Evolutionary conservation across 495 filamentous ascomycete species (phyloP).

Genomic region (Collariella sp.): DNA sequence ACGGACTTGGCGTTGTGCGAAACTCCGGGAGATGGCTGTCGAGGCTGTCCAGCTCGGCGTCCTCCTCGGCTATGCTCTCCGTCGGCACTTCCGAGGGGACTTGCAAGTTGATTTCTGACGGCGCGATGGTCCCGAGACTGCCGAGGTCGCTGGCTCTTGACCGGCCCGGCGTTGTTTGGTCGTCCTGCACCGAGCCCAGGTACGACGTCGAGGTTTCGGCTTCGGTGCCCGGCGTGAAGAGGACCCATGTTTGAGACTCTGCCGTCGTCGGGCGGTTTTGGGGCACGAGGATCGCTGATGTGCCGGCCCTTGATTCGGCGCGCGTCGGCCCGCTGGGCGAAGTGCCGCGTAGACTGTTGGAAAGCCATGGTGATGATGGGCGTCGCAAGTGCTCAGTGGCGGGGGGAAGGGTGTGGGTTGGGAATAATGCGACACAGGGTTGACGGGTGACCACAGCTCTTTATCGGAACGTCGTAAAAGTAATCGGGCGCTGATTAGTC

Average conservation of each 20-base stretch:
- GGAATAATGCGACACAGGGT: background rate
- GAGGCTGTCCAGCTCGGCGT: conserved; percentile 79
- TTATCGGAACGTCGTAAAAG: background rate
- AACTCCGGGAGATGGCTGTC: conserved; percentile 87
- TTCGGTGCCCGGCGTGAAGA: conserved; percentile 73
- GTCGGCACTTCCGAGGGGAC: conserved; percentile 39
- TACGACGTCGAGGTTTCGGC: conserved; percentile 56
- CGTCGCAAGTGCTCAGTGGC: background rate
- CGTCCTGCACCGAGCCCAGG: conserved; percentile 62
- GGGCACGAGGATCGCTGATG: conserved; percentile 35
- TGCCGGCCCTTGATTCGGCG: conserved; percentile 35
- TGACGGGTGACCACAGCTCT: background rate
- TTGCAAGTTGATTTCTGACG: conserved; percentile 36
- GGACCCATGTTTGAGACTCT: conserved; percentile 88
- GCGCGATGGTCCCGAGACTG: conserved; percentile 60
- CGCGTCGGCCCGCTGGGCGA: conserved; percentile 45
- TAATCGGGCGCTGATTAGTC: background rate
- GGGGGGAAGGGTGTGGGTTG: background rate
- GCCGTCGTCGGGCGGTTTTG: conserved; percentile 37
- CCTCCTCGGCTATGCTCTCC: conserved; percentile 53
- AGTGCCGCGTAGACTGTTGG: conserved; percentile 61
- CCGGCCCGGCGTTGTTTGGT: conserved; percentile 60
- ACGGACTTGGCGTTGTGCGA: conserved; percentile 51
- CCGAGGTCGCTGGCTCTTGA: conserved; percentile 81
- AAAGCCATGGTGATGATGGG: conserved; percentile 75